These are phyloP conservation scores for Platanus orientalis DNA, from an alignment of 164 flowering plant genomes.

Conservation along the genomic window DNA sequence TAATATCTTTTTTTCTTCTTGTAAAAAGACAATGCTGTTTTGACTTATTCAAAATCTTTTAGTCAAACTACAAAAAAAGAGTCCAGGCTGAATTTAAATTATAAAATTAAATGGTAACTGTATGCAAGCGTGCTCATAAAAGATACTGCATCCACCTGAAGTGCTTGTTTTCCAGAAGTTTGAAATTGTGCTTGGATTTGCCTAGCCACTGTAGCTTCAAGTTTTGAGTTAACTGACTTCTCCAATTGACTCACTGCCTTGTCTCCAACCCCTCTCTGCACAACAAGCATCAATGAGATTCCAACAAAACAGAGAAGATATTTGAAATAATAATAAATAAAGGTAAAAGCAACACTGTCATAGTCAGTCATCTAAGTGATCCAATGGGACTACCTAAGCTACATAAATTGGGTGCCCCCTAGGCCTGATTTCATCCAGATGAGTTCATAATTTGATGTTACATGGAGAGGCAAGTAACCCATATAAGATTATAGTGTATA, in stretches of 20 bases:
- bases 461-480: too few species aligned
- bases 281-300: conserved; percentile 16
- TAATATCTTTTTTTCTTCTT: too few species aligned
- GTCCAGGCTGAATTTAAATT: background rate
- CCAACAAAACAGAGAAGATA: background rate
- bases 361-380: too few species aligned
- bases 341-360: too few species aligned
- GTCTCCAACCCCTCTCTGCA: conserved; percentile 90
- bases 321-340: too few species aligned
- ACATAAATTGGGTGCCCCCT: too few species aligned
- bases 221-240: conserved; percentile 68
- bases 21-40: background rate
- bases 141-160: conserved; percentile 49
- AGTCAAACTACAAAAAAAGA: background rate
- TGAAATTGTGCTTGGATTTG: conserved; percentile 95
- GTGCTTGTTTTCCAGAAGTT: conserved; percentile 86
- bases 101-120: background rate
- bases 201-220: conserved; percentile 79
- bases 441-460: too few species aligned
- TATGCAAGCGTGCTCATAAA: background rate
- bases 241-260: conserved; percentile 89
- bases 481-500: too few species aligned
- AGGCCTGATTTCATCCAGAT: too few species aligned
- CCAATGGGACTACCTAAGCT: too few species aligned
- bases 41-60: background rate